A percentile compares a stretch with the other conserved stretches of the same genome.
Conservation (phyloP, 495 filamentous ascomycete genomes). For the Penicillium ucsense region DNA sequence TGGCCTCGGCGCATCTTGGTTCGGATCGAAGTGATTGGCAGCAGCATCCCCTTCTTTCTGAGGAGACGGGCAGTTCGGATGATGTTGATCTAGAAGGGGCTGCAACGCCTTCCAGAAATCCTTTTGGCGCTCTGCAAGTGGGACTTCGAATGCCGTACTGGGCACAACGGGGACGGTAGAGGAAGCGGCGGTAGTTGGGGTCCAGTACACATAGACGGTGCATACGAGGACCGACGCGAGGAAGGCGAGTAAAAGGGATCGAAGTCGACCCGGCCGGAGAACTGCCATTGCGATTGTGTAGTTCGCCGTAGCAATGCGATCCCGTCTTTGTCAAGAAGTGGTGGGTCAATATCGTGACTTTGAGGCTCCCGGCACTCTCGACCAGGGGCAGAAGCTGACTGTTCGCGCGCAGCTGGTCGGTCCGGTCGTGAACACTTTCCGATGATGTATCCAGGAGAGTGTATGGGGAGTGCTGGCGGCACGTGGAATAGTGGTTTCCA, state of each 20-base stretch:
- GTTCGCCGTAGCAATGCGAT: neutral
- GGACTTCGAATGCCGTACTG: conserved; percentile 29
- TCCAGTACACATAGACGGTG: conserved; percentile 32
- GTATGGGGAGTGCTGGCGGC: too few relatives aligned
- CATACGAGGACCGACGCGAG: conserved; percentile 25
- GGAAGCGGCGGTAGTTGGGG: conserved; percentile 19
- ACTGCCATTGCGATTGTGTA: conserved; percentile 13
- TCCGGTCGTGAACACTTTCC: neutral
- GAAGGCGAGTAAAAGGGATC: conserved; percentile 20
- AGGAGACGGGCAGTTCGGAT: conserved; percentile 24
- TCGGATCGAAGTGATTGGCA: conserved; percentile 25
- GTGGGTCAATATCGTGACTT: neutral
- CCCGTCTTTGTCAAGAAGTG: neutral
- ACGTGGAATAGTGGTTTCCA: too few relatives aligned
- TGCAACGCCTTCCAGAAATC: conserved; percentile 32
- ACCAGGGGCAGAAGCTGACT: conserved; percentile 5
- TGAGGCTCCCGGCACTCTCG: neutral
- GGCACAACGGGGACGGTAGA: conserved; percentile 29
- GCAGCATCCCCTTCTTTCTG: conserved; percentile 13
- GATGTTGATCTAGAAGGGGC: conserved; percentile 23
- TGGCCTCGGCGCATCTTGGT: conserved; percentile 20
- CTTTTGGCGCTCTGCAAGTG: conserved; percentile 27
- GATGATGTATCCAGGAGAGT: too few relatives aligned
- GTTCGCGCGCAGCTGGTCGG: conserved; percentile 16
- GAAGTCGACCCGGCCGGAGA: conserved; percentile 24